Conservation (phyloP, 2,329 filamentous ascomycete genomes). For the Fusarium sp. region DNA sequence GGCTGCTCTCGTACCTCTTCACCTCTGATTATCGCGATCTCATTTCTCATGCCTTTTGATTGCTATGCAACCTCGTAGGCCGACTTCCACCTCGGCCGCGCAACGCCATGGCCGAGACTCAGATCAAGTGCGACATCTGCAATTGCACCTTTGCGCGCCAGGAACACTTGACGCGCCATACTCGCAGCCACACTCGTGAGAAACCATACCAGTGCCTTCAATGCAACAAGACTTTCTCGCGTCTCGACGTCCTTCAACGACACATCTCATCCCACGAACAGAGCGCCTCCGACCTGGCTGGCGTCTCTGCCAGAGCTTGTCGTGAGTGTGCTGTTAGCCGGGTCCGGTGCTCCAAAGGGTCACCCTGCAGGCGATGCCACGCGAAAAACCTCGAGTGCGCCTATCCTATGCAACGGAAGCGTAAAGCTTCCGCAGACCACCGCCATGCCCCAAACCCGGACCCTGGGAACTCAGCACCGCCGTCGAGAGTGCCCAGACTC, state of each 20-base stretch:
- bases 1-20: neutral
- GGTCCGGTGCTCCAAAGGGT: constrained; percentile 31
- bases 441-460: neutral
- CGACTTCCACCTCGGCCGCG: neutral
- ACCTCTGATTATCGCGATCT: neutral
- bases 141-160: constrained; percentile 16
- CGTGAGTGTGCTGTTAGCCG: constrained; percentile 26
- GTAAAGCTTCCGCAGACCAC: neutral
- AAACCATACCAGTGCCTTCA: constrained; percentile 25
- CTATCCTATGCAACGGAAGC: neutral
- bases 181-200: constrained; percentile 28
- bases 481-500: neutral
- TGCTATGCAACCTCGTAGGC: neutral
- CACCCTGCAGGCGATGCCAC: constrained; percentile 23
- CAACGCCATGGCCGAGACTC: neutral
- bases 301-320: constrained; percentile 22
- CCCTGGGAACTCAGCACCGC: neutral
- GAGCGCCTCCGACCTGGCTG: neutral
- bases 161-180: constrained; percentile 31
- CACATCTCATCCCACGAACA: constrained; percentile 21
- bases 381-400: constrained; percentile 15
- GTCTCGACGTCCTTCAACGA: constrained; percentile 28
- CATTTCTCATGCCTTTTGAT: neutral
- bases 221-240: constrained; percentile 31
- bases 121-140: constrained; percentile 18